Percentiles rank a stretch among this genome's conserved stretches.
Conservation (phyloP, 306 rosid genomes). For the Ormosia emarginata region DNA sequence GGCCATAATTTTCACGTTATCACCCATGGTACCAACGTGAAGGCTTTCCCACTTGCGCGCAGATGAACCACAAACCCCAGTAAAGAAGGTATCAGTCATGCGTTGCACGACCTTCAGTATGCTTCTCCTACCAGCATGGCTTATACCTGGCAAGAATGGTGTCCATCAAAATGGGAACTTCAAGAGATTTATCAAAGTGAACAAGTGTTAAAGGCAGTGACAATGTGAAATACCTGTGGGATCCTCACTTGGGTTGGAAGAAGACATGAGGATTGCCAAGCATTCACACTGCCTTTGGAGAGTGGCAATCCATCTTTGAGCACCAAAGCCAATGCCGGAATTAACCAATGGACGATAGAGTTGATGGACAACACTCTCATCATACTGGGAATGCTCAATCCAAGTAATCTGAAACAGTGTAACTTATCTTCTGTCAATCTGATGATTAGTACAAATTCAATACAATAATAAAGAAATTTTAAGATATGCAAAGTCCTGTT, state of each 20-base stretch:
- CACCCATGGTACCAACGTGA: constrained; percentile 34
- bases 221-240: constrained; percentile 39
- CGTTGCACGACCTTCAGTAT: constrained; percentile 69
- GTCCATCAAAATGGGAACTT: constrained; percentile 23
- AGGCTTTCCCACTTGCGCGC: constrained; percentile 58
- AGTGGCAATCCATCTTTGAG: constrained; percentile 82
- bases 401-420: constrained; percentile 64
- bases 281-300: constrained; percentile 76
- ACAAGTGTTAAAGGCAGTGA: neutral
- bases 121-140: constrained; percentile 45
- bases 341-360: constrained; percentile 49
- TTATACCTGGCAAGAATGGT: constrained; percentile 33
- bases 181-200: neutral
- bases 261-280: constrained; percentile 46
- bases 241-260: constrained; percentile 44
- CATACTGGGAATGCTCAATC: constrained; percentile 84
- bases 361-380: constrained; percentile 64
- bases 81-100: constrained; percentile 67
- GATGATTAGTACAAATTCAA: neutral
- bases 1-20: constrained; percentile 61
- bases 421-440: neutral
- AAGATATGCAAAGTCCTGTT: neutral
- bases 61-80: constrained; percentile 63
- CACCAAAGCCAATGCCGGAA: constrained; percentile 77
- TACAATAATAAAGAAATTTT: neutral